phyloP scores from a whole-genome alignment of 805 yeast genomes.

The Wickerhamomyces bovis region DNA sequence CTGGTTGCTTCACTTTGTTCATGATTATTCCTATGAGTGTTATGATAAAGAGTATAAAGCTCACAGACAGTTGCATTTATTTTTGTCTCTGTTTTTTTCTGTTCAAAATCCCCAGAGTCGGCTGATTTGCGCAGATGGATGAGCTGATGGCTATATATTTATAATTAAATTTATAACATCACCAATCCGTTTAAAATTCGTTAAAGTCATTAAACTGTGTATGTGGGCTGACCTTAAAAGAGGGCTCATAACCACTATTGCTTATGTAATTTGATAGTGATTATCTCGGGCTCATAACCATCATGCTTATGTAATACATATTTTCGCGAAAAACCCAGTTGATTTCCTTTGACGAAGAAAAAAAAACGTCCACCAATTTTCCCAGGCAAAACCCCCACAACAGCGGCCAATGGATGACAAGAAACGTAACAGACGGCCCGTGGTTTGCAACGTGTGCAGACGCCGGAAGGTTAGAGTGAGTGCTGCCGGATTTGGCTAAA shows the following conservation, averaged over 20 bases:
- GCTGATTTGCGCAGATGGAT: no score
- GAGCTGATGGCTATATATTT: no score
- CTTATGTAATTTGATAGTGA: no score
- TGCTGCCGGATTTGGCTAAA: not conserved
- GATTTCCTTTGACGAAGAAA: no score
- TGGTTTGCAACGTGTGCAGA: slow-evolving; percentile 25
- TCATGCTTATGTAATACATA: not conserved
- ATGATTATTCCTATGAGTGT: not conserved
- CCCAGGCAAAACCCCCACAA: not conserved
- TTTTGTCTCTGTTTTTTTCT: not conserved
- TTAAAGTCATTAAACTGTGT: no score
- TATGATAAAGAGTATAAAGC: not conserved
- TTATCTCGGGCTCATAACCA: no score
- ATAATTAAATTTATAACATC: no score
- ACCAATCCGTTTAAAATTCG: no score
- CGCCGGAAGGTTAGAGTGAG: slow-evolving; percentile 25
- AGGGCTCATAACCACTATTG: no score
- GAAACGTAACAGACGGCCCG: slow-evolving; percentile 21
- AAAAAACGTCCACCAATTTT: not conserved
- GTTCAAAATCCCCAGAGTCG: no score
- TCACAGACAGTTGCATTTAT: not conserved
- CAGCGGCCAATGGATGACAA: not conserved
- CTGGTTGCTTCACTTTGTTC: slow-evolving; percentile 9
- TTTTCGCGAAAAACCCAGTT: not conserved
- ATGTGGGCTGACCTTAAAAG: no score